These are phyloP conservation scores for Claviceps sp. DNA, from an alignment of 2,329 filamentous ascomycete species.

Conservation along the genomic window DNA sequence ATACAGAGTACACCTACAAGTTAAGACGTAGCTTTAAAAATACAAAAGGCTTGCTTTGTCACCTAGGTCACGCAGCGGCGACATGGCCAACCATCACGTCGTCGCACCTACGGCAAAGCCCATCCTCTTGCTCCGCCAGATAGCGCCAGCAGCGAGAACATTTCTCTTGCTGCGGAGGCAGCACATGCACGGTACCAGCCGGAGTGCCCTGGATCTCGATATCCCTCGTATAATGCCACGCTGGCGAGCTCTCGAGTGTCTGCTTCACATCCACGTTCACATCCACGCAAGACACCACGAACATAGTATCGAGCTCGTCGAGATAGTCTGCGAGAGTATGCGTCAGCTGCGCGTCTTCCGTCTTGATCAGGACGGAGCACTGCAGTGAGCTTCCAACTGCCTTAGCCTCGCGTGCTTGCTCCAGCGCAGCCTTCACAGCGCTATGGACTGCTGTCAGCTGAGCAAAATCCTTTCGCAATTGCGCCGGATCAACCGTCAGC, in stretches of 20 bases:
- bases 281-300: constrained; percentile 54
- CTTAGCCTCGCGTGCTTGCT: constrained; percentile 58
- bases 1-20: no score
- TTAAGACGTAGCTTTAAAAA: no score
- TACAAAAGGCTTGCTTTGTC: neutral
- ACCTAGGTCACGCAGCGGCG: constrained; percentile 4
- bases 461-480: constrained; percentile 29
- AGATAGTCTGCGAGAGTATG: constrained; percentile 25
- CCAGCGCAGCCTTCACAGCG: constrained; percentile 63
- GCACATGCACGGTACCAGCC: constrained; percentile 27
- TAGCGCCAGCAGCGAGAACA: constrained; percentile 87
- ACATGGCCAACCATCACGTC: constrained; percentile 42
- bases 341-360: constrained; percentile 24
- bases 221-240: constrained; percentile 28
- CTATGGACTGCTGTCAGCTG: constrained; percentile 42
- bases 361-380: constrained; percentile 49
- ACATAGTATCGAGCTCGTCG: constrained; percentile 47
- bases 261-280: constrained; percentile 40
- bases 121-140: constrained; percentile 50
- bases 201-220: constrained; percentile 26
- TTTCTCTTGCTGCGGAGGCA: constrained; percentile 47
- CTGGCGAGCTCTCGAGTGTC: constrained; percentile 13
- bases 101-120: constrained; percentile 61
- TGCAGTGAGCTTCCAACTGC: constrained; percentile 70
- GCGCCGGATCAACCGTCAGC: constrained; percentile 23